Evolutionary conservation across 176 grass and related monocot genomes (phyloP).

Genomic region (Hordeum vulgare): MorexV3_pseudomolecules_assembly NC_058519.1:11378317-11378816

Average conservation of each 20-base stretch:
- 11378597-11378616: too few relatives aligned
- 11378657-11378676: too few relatives aligned
- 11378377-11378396: not conserved
- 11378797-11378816: conserved; percentile 93
- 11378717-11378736: not conserved
- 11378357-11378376: conserved; percentile 59
- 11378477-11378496: not conserved
- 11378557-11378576: not conserved
- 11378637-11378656: too few relatives aligned
- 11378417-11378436: not conserved
- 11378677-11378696: too few relatives aligned
- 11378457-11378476: not conserved
- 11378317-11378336: conserved; percentile 91
- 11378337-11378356: conserved; percentile 94
- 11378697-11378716: not conserved
- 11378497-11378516: not conserved
- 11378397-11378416: not conserved
- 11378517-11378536: not conserved
- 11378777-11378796: conserved; percentile 89
- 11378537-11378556: not conserved
- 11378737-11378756: conserved; percentile 61
- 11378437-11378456: not conserved
- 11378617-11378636: too few relatives aligned
- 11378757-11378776: conserved; percentile 76
- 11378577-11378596: too few relatives aligned